phyloP scores from a whole-genome alignment of 495 filamentous ascomycete genomes.

The Penicillium pulvis region DNA sequence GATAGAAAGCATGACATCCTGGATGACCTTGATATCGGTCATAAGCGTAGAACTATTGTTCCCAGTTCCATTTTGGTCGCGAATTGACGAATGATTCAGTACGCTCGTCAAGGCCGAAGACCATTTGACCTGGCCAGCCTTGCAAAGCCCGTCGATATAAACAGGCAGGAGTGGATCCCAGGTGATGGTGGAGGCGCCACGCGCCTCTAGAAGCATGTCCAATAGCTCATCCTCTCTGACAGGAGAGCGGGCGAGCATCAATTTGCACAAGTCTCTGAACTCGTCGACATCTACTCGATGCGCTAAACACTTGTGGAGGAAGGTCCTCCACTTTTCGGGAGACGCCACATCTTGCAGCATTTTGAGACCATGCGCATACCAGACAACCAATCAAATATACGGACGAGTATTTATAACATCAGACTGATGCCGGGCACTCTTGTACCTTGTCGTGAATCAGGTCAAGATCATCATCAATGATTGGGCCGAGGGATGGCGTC shows the following conservation, averaged over 20 bases:
- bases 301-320: slow-evolving; percentile 46
- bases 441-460: slow-evolving; percentile 11
- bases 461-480: slow-evolving; percentile 14
- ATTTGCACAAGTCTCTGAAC: slow-evolving; percentile 40
- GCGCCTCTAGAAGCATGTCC: slow-evolving; percentile 60
- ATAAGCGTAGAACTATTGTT: slow-evolving; percentile 37
- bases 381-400: slow-evolving; percentile 3
- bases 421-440: slow-evolving; percentile 11
- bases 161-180: slow-evolving; percentile 65
- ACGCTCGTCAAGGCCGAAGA: slow-evolving; percentile 60
- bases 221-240: slow-evolving; percentile 50
- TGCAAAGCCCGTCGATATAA: slow-evolving; percentile 65
- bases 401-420: slow-evolving; percentile 2
- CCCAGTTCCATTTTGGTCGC: slow-evolving; percentile 27
- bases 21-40: slow-evolving; percentile 49
- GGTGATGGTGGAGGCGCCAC: slow-evolving; percentile 44
- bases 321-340: slow-evolving; percentile 46
- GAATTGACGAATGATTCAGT: slow-evolving; percentile 57
- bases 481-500: slow-evolving; percentile 21
- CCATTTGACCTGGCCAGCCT: slow-evolving; percentile 52
- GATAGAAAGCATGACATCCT: slow-evolving; percentile 47
- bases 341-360: slow-evolving; percentile 30
- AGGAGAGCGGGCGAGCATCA: slow-evolving; percentile 35
- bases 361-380: slow-evolving; percentile 16
- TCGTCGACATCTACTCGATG: slow-evolving; percentile 47